A percentile compares a stretch with the other conserved stretches of the same genome.
These are phyloP conservation scores for Candida caryicola DNA, from an alignment of 805 yeast species.

Conservation along the genomic window DNA sequence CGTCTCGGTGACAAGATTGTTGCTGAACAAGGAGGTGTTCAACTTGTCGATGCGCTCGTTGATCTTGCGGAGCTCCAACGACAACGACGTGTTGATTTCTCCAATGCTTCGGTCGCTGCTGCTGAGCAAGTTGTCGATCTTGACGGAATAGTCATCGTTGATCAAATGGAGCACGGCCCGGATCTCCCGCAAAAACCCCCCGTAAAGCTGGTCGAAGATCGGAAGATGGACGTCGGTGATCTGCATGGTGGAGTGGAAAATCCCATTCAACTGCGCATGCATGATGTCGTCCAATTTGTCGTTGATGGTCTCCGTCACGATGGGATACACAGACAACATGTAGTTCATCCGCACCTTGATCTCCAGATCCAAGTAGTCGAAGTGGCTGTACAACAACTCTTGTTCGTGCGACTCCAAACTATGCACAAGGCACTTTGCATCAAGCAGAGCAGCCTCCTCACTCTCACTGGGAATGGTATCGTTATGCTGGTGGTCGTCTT, in stretches of 20 bases:
- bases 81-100: conserved; percentile 68
- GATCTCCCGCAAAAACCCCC: conserved; percentile 33
- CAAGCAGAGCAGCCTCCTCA: conserved; percentile 1
- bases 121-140: conserved; percentile 59
- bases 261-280: conserved; percentile 14
- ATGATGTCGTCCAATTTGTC: conserved; percentile 16
- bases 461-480: background rate
- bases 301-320: conserved; percentile 13
- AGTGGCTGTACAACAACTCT: conserved; percentile 4
- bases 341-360: conserved; percentile 16
- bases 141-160: conserved; percentile 46
- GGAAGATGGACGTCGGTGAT: conserved; percentile 35
- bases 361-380: conserved; percentile 15
- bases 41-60: conserved; percentile 48
- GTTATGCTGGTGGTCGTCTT: conserved; percentile 1
- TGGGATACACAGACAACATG: conserved; percentile 21
- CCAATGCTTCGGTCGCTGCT: conserved; percentile 67
- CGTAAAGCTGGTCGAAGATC: conserved; percentile 31
- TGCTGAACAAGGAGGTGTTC: conserved; percentile 32
- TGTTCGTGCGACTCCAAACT: background rate
- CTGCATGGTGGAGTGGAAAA: conserved; percentile 17
- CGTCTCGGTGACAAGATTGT: conserved; percentile 17
- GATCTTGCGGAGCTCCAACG: conserved; percentile 56
- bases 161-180: conserved; percentile 34
- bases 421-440: background rate